Conservation (phyloP, 2,329 filamentous ascomycete species). For the Fusarium sp. region DNA sequence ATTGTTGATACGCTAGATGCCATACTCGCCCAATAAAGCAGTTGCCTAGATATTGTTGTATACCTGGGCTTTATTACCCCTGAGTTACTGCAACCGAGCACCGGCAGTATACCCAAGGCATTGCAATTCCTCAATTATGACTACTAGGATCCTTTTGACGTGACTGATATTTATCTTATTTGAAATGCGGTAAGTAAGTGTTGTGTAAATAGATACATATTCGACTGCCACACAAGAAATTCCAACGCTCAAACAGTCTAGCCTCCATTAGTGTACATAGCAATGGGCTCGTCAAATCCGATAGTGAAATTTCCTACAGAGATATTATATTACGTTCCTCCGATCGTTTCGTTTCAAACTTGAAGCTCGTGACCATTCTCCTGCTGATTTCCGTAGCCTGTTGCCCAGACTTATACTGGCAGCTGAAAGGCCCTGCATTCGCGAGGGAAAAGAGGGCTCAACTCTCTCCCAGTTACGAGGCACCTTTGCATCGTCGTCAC, state of each 20-base stretch:
- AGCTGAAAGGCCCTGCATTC: constrained; percentile 41
- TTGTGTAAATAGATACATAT: background rate
- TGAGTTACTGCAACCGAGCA: background rate
- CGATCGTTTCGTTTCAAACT: constrained; percentile 50
- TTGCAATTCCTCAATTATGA: background rate
- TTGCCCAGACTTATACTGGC: constrained; percentile 60
- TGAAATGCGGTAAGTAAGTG: background rate
- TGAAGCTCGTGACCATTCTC: constrained; percentile 57
- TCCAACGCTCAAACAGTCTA: background rate
- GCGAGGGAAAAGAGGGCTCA: constrained; percentile 36
- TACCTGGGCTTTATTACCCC: background rate
- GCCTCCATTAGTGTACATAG: background rate
- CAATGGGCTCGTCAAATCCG: background rate
- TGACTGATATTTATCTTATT: background rate
- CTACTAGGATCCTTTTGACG: background rate
- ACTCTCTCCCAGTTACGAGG: constrained; percentile 44
- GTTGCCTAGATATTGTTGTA: background rate
- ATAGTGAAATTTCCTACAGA: background rate
- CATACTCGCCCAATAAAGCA: background rate
- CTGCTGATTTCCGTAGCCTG: constrained; percentile 60
- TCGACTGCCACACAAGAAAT: background rate
- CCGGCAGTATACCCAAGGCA: background rate
- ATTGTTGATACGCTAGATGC: background rate
- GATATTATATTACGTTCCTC: constrained; percentile 26
- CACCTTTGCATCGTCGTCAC: constrained; percentile 43